These are phyloP conservation scores for Penicillium roqueforti DNA, from an alignment of 495 filamentous ascomycete genomes.

Conservation along the genomic window DNA sequence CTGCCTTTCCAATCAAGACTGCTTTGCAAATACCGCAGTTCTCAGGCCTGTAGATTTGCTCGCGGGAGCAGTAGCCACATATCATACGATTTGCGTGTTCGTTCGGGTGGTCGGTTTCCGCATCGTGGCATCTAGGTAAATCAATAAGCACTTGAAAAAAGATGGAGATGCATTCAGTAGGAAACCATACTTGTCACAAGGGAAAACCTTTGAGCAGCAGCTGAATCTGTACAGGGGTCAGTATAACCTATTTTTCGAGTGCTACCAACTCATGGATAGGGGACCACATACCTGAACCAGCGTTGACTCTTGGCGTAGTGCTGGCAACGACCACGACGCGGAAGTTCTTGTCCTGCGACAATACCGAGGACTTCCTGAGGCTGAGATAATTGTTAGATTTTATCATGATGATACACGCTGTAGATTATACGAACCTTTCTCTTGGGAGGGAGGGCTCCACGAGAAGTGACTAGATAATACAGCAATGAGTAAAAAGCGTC, in stretches of 20 bases:
- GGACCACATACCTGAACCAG: conserved; percentile 67
- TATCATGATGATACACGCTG: background rate
- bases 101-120: conserved; percentile 62
- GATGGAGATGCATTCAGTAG: background rate
- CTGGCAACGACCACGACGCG: conserved; percentile 65
- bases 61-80: conserved; percentile 76
- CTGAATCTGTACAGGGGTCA: conserved; percentile 46
- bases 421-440: conserved; percentile 42
- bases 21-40: conserved; percentile 74
- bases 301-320: conserved; percentile 80
- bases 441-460: conserved; percentile 44
- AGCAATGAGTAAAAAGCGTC: conserved; percentile 6
- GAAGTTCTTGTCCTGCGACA: conserved; percentile 73
- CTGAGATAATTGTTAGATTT: conserved; percentile 12
- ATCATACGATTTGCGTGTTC: conserved; percentile 90
- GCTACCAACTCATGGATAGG: background rate
- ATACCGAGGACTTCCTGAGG: conserved; percentile 71
- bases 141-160: conserved; percentile 8
- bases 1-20: conserved; percentile 64
- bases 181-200: conserved; percentile 62
- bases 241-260: background rate
- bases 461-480: conserved; percentile 30
- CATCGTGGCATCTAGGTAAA: conserved; percentile 66
- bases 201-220: conserved; percentile 63
- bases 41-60: conserved; percentile 79